Base-by-base conservation (phyloP, 2,329 filamentous ascomycete species). In the Dactylellina leptospora region DNA sequence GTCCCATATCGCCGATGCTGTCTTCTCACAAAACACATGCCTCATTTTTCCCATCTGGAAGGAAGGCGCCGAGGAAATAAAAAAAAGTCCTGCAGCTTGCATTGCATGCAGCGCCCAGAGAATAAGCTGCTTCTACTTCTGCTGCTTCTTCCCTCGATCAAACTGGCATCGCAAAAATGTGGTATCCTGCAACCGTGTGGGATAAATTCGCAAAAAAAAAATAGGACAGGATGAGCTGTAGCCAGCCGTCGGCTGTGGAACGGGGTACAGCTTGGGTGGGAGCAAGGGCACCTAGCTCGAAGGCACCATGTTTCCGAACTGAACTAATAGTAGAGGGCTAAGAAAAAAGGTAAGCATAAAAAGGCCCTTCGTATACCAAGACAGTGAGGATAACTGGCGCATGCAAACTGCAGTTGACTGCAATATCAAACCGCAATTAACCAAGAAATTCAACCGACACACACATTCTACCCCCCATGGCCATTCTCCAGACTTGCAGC, bases 241-340 rank as follows among this genome's bases (percentile, higher is more conserved):
- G 53, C 58, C 53, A 71, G 66, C 66, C 66, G 66, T 71, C 66
- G 66, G 66, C 58, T 63, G 66, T 70, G 66, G 51, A 71, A 71
- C 58, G 66, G 58, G 50, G 58, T 56, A 63, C 66, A 63, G 64
- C 42, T 56, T 36, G 18, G 18, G 28, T 11, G 11, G 28, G 6
- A 16, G 10, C 36, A 40, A 40, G 36, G 36, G 36, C 8, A 40
- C 36, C 8, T n/a, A n/a, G n/a, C n/a, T n/a, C n/a, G n/a, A n/a
- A n/a, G n/a, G n/a, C n/a, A n/a, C n/a, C n/a, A n/a, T n/a, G n/a
- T n/a, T n/a, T n/a, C n/a, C n/a, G n/a, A n/a, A n/a, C n/a, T n/a
- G n/a, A n/a, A n/a, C n/a, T n/a, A n/a, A n/a, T n/a, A n/a, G n/a
- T n/a, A n/a, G n/a, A n/a, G n/a, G n/a, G n/a, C n/a, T n/a, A n/a